Conservation (phyloP, 345 rosid genomes). For the Odontarrhena argentea region DNA sequence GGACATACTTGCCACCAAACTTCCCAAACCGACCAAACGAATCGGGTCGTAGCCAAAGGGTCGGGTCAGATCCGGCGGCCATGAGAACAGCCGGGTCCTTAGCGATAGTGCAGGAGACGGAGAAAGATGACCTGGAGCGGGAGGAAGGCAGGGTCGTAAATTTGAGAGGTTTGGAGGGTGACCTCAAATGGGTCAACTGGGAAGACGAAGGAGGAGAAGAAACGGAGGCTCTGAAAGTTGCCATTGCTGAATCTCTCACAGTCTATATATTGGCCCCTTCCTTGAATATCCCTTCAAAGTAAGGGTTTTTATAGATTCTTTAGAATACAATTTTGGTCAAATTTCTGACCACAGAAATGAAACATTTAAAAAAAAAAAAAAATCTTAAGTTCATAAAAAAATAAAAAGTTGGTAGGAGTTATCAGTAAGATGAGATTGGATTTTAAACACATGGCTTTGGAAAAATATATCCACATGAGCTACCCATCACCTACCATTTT, state of each 20-base stretch:
- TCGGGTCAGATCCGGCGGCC: constrained; percentile 48
- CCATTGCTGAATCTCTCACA: constrained; percentile 34
- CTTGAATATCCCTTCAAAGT: constrained; percentile 6
- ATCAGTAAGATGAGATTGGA: not conserved
- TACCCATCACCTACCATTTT: constrained; percentile 29
- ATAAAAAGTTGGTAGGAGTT: constrained; percentile 22
- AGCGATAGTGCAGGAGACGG: constrained; percentile 58
- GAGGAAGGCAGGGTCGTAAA: constrained; percentile 36
- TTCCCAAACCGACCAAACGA: constrained; percentile 86
- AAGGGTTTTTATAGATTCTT: constrained; percentile 30
- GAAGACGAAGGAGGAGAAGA: constrained; percentile 38
- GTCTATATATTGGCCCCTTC: constrained; percentile 1
- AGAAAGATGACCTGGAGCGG: constrained; percentile 31
- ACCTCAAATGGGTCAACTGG: constrained; percentile 19
- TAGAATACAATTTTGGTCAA: not conserved
- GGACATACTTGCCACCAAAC: constrained; percentile 94
- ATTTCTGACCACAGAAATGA: constrained; percentile 20
- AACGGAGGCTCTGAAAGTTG: constrained; percentile 37
- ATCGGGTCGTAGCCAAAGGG: constrained; percentile 69
- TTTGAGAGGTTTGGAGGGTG: constrained; percentile 36
- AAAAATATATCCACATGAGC: not conserved
- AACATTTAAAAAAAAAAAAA: not conserved
- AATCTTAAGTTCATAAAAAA: not conserved
- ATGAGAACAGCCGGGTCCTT: constrained; percentile 48
- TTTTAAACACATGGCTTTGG: constrained; percentile 29